Conservation (phyloP, 192 early-diverging fungal genomes). For the Haplosporangium gracile region DNA sequence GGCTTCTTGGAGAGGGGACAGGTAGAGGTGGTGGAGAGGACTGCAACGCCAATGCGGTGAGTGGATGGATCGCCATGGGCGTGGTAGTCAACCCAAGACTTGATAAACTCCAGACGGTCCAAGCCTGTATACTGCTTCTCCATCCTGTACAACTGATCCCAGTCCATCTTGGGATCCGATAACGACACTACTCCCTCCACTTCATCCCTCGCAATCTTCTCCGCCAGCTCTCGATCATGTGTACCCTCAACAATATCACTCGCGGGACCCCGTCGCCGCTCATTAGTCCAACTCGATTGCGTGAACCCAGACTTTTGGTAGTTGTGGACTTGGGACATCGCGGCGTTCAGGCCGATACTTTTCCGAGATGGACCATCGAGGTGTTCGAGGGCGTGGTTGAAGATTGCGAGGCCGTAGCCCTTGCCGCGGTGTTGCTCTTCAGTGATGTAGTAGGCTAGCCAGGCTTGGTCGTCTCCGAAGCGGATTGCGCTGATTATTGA, state of each 20-base stretch:
- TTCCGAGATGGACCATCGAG: neutral
- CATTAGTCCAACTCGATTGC: neutral
- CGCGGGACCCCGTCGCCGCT: neutral
- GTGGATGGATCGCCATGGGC: neutral
- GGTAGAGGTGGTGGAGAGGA: neutral
- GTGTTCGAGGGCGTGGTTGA: neutral
- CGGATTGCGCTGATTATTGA: conserved; percentile 16
- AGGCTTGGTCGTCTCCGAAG: conserved; percentile 20
- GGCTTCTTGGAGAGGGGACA: neutral
- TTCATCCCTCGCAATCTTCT: neutral
- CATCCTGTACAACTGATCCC: conserved; percentile 13
- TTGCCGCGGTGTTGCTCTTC: conserved; percentile 17
- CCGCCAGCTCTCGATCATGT: neutral
- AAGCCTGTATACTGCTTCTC: conserved; percentile 34
- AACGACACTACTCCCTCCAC: conserved; percentile 9
- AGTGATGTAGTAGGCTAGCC: conserved; percentile 32
- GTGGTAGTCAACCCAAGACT: conserved; percentile 28
- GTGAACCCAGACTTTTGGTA: conserved; percentile 12
- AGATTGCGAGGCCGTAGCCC: conserved; percentile 23
- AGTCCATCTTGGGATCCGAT: conserved; percentile 18
- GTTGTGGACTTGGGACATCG: neutral
- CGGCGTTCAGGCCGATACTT: conserved; percentile 5
- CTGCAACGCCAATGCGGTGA: conserved; percentile 33
- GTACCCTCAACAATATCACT: neutral
- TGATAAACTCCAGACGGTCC: conserved; percentile 21